phyloP scores from a whole-genome alignment of 2,329 filamentous ascomycete species.

The Nigrograna mackinnonii region DNA sequence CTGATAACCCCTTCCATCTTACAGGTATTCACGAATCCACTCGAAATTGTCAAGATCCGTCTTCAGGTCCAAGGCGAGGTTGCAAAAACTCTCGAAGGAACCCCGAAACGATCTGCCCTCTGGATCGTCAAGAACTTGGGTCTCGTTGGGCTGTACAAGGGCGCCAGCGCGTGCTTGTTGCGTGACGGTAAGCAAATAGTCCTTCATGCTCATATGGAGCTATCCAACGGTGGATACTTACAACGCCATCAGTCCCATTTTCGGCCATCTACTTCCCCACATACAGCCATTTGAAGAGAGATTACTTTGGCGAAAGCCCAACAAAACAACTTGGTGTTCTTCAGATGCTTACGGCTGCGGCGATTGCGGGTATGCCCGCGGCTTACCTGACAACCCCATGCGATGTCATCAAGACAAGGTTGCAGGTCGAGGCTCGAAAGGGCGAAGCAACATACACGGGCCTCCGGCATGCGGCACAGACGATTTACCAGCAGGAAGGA shows the following conservation, averaged over 20 bases:
- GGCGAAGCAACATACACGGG: constrained; percentile 88
- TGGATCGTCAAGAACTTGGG: constrained; percentile 98
- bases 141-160: constrained; percentile 94
- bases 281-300: constrained; percentile 91
- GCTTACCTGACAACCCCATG: constrained; percentile 92
- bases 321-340: constrained; percentile 87
- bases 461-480: constrained; percentile 81
- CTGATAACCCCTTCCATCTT: constrained; percentile 10
- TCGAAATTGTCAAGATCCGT: constrained; percentile 99
- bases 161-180: constrained; percentile 88
- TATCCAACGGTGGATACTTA: constrained; percentile 11
- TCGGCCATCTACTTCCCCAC: constrained; percentile 99
- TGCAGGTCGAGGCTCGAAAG: constrained; percentile 97
- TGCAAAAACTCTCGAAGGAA: constrained; percentile 80
- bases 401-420: constrained; percentile 98
- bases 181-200: constrained; percentile 63
- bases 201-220: background rate
- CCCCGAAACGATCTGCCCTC: constrained; percentile 87
- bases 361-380: constrained; percentile 67
- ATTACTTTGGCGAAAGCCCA: constrained; percentile 86
- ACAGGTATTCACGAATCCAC: constrained; percentile 92
- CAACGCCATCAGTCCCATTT: constrained; percentile 70
- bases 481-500: constrained; percentile 87
- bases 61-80: constrained; percentile 97
- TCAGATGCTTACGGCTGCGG: constrained; percentile 91